Base-by-base conservation (phyloP, 2,329 filamentous ascomycete species). In the Mycosphaerella sp. region DNA sequence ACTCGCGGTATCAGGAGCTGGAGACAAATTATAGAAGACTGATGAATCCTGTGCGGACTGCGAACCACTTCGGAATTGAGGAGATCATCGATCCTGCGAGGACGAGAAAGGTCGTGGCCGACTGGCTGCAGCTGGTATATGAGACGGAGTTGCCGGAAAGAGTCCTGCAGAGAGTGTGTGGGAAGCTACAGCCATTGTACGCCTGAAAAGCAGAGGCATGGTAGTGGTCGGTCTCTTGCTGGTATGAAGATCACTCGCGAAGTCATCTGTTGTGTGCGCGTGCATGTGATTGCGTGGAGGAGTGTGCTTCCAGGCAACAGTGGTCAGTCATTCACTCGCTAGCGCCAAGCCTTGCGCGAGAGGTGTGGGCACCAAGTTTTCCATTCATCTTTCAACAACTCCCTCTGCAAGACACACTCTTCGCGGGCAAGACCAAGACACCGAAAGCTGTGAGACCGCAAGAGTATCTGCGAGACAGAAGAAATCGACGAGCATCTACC, bases 1-100 rank as follows among this genome's bases (percentile, higher is more conserved):
- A 74, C 14, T 74, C 74, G 57, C 66, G 75, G 41, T 84, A 83
- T 59, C 71, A 73, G 40, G 78, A 82, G 62, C 59, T 85, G 32
- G 78, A 84, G 43, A 75, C 79, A 23, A 80, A 83, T 65, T 85
- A 85, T 64, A 69, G 74, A 36, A 71, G 81, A 21, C 62, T 85
- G 58, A 84, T 84, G 79, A 85, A 84, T 59, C 82, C 82, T 0
- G 79, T 85, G 1, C 70, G 82, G 12, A 84, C 81, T 3, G 82
- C 82, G 10, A 83, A 84, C 68, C 75, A 77, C 9, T 85, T 85
- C 67, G 79, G 79, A 0, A 73, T 84, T 0, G 81, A 84, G 67
- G 82, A 85, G 66, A 84, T 85, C 44, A 79, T 85, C 40, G 82
- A 85, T 68, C 82, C 81, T 4, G 79, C 78, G 32, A 72, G 76